Conservation (phyloP, 2,329 filamentous ascomycete genomes). For the Cadophora luteo-olivacea region DNA sequence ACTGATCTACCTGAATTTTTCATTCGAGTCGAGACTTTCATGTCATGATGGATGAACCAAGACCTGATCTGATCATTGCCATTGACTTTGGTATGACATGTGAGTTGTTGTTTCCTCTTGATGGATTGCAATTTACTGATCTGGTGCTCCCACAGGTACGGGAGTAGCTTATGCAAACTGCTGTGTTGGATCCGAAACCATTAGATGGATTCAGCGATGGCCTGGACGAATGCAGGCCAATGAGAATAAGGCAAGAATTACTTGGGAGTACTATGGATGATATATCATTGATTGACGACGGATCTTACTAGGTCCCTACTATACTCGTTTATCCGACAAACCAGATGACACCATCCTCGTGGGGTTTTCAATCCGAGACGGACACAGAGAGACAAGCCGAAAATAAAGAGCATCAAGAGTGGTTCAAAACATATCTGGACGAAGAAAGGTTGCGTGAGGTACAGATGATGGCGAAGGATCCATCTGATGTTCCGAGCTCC, state of each 20-base stretch:
- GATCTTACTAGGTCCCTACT: constrained; percentile 30
- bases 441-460: constrained; percentile 38
- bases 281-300: background rate
- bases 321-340: constrained; percentile 33
- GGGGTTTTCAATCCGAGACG: constrained; percentile 48
- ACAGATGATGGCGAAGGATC: constrained; percentile 33
- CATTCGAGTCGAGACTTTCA: background rate
- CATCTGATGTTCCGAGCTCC: constrained; percentile 37
- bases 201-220: constrained; percentile 33
- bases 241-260: constrained; percentile 27
- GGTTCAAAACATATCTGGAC: constrained; percentile 49
- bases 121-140: too few relatives aligned
- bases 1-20: too few relatives aligned
- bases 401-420: constrained; percentile 44
- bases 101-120: constrained; percentile 6
- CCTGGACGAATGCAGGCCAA: constrained; percentile 30
- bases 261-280: background rate
- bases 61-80: constrained; percentile 32
- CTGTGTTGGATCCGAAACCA: constrained; percentile 26
- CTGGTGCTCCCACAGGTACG: too few relatives aligned
- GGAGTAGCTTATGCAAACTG: constrained; percentile 31
- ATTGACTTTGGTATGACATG: constrained; percentile 37
- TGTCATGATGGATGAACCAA: background rate
- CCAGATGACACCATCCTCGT: constrained; percentile 33
- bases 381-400: constrained; percentile 35